A percentile compares a stretch with the other conserved stretches of the same genome.
These are phyloP conservation scores for Penicillium verhagenii DNA, from an alignment of 495 filamentous ascomycete species.

Conservation along the genomic window DNA sequence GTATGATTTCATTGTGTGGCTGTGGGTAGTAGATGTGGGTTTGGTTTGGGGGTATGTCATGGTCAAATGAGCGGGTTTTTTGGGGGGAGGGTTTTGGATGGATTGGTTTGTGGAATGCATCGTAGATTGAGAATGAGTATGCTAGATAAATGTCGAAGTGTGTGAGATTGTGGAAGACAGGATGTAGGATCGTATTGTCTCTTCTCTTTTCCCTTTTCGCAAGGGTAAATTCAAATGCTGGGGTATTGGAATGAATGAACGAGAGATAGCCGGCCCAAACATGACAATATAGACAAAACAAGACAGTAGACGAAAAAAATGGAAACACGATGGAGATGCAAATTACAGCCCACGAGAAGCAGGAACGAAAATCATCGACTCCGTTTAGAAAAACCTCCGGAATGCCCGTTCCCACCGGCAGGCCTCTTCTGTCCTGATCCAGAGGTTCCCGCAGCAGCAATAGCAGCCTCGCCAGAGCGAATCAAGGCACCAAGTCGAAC, in stretches of 20 bases:
- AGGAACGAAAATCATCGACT: conserved; percentile 33
- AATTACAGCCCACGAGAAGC: conserved; percentile 5
- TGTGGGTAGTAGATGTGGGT: neutral
- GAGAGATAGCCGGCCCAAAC: conserved; percentile 23
- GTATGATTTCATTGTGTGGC: neutral
- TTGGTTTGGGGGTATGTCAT: neutral
- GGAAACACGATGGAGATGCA: neutral
- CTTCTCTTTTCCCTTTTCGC: neutral
- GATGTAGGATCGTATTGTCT: neutral
- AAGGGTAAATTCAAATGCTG: conserved; percentile 13
- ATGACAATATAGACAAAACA: conserved; percentile 12
- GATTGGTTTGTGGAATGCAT: neutral
- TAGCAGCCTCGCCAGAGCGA: conserved; percentile 29
- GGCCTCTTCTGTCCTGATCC: conserved; percentile 35
- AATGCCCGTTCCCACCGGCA: conserved; percentile 28
- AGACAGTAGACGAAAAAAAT: neutral
- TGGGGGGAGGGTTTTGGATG: neutral
- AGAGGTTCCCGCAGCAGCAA: conserved; percentile 1
- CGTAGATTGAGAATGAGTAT: neutral
- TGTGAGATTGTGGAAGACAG: neutral
- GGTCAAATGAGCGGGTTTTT: neutral
- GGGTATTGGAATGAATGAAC: conserved; percentile 31
- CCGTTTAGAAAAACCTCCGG: conserved; percentile 35
- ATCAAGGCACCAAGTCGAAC: conserved; percentile 32
- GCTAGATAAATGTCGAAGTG: neutral